Evolutionary conservation across 306 rosid genomes (phyloP), one percentile per base, ranked within the genome.

Genomic region (Boehmeria nivea): DNA sequence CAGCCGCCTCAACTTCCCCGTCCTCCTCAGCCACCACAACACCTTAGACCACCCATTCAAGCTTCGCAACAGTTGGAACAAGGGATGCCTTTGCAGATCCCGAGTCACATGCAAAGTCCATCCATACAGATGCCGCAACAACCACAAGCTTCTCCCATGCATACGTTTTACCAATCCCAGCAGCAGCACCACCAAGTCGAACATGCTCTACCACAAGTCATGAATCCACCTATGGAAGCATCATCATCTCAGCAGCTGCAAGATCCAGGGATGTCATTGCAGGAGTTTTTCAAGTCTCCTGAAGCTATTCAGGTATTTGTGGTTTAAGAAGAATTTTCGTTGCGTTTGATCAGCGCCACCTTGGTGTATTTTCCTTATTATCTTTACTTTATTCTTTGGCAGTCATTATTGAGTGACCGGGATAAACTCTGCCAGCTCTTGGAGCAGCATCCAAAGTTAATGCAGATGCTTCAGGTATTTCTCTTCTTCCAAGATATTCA

Each of bases 1-100:
- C 96, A 93, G 73, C 95, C 96, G 33, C 99, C 99, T 40, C 99
- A 93, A 85, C 81, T 84, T 75, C 82, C 93, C 43, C 94, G 96
- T 10, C 96, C 93, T 57, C 93, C 95, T 2, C 96, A 84, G 59
- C 96, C 94, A n/a, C 89, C 99, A 31, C 96, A 91, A 70, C 89
- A 78, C 70, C 96, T 74, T 19, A 85, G 96, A 84, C 95, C 94
- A 10, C 85, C 99, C 42, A 63, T 72, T 61, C 87, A 76, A 62
- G 74, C 83, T 57, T 80, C 94, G 44, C 87, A 75, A 50, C 99
- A 78, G 71, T 57, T 86, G 61, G 99, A 93, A 56, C 94, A 74
- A 49, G 86, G 78, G 51, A 56, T 70, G 59, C 34, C 81, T 55
- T 61, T 73, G 80, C 93, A 73, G 62, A 80, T 61, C 70, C 80